phyloP scores from a whole-genome alignment of 345 rosid species.

The Ricinus communis region DNA sequence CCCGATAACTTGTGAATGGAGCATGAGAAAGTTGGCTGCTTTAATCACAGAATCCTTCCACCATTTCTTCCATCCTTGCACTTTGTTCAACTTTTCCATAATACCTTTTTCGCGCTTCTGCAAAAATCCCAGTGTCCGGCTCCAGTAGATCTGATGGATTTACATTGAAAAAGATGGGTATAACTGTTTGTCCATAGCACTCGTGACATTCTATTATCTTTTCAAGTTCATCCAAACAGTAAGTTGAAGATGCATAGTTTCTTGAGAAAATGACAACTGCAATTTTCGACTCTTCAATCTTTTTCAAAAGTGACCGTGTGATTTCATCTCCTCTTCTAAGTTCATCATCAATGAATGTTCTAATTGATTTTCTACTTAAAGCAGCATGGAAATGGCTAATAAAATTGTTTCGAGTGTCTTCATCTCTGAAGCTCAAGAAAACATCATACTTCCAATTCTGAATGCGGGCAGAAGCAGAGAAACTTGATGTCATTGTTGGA shows the following conservation, averaged over 20 bases:
- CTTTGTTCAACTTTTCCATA: background rate
- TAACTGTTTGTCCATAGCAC: background rate
- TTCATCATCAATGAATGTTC: background rate
- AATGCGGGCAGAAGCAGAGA: background rate
- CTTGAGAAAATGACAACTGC: background rate
- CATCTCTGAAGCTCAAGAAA: constrained; percentile 5
- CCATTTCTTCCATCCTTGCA: background rate
- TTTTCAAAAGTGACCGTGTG: background rate
- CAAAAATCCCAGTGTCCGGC: background rate
- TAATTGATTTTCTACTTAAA: background rate
- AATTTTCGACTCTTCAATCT: background rate
- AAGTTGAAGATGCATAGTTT: background rate
- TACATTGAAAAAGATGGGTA: constrained; percentile 2
- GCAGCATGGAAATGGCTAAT: constrained; percentile 11
- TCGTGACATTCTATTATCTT: constrained; percentile 1
- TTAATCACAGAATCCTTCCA: background rate
- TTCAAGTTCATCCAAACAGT: background rate
- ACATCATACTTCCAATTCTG: background rate
- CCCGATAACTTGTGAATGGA: too few relatives aligned
- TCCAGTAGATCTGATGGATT: background rate
- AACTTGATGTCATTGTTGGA: background rate
- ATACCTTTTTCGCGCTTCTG: background rate
- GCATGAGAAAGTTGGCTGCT: background rate
- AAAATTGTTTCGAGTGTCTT: constrained; percentile 4
- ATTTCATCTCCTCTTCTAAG: background rate